These are phyloP conservation scores for Colletotrichum karsti DNA, from an alignment of 2,329 filamentous ascomycete genomes.

Conservation along the genomic window DNA sequence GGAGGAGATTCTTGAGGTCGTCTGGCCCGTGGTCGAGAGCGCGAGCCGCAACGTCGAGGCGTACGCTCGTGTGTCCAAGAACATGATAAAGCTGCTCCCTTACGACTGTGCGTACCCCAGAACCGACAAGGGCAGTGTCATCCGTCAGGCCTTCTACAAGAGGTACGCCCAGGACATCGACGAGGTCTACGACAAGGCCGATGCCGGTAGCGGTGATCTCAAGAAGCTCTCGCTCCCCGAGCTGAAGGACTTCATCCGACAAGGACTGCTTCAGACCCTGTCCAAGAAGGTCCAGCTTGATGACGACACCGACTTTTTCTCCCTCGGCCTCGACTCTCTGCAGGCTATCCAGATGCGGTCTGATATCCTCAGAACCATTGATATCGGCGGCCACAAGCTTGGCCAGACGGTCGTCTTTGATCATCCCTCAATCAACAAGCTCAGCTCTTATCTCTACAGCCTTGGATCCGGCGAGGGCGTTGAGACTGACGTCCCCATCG, in stretches of 20 bases:
- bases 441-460: conserved; percentile 53
- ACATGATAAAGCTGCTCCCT: conserved; percentile 59
- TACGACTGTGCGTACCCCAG: conserved; percentile 49
- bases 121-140: conserved; percentile 37
- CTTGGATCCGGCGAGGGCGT: conserved; percentile 46
- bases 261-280: conserved; percentile 37
- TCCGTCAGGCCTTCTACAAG: conserved; percentile 40
- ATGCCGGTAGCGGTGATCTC: conserved; percentile 31
- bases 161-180: conserved; percentile 29
- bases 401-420: conserved; percentile 69
- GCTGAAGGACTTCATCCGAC: conserved; percentile 42
- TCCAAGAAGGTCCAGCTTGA: conserved; percentile 34
- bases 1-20: conserved; percentile 37
- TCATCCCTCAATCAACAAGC: conserved; percentile 53
- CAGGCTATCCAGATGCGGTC: conserved; percentile 65
- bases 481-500: conserved; percentile 34
- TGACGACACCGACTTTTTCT: conserved; percentile 65
- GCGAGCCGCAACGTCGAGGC: conserved; percentile 40
- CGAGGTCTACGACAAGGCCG: conserved; percentile 40
- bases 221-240: conserved; percentile 34
- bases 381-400: conserved; percentile 54
- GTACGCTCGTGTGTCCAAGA: conserved; percentile 50
- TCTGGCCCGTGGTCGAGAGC: conserved; percentile 44
- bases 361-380: conserved; percentile 58
- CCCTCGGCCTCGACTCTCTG: conserved; percentile 64